A percentile compares a stretch with the other conserved stretches of the same genome.
Evolutionary conservation across 371 early-diverging fungal species (phyloP).

Genomic region (Mortierella sp.): DNA sequence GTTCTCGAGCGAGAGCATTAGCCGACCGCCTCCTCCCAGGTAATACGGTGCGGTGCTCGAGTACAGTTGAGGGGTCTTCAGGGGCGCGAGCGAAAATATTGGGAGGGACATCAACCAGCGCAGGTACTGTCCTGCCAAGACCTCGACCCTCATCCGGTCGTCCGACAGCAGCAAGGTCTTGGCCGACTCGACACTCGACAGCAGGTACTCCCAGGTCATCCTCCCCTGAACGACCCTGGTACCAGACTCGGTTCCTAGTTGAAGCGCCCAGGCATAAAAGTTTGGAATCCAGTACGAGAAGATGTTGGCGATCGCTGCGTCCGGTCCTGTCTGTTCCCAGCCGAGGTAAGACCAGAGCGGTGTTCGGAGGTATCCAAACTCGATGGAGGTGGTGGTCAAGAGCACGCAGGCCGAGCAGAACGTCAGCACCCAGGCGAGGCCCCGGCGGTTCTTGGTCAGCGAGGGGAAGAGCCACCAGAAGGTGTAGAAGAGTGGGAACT

Average conservation of each 20-base stretch:
- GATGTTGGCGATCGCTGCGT: constrained; percentile 13
- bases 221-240: neutral
- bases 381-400: neutral
- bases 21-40: constrained; percentile 45
- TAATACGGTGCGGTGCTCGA: constrained; percentile 31
- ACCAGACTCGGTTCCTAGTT: neutral
- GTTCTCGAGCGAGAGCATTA: constrained; percentile 38
- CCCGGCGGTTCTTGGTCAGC: constrained; percentile 30
- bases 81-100: constrained; percentile 37
- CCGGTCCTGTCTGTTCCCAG: constrained; percentile 25
- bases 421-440: constrained; percentile 32
- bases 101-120: constrained; percentile 39
- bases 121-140: constrained; percentile 14
- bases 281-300: constrained; percentile 33
- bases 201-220: neutral
- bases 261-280: constrained; percentile 29
- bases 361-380: constrained; percentile 31
- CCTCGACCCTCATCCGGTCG: constrained; percentile 1
- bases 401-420: constrained; percentile 21
- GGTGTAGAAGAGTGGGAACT: constrained; percentile 28
- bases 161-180: constrained; percentile 1
- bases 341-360: constrained; percentile 26
- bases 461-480: constrained; percentile 23
- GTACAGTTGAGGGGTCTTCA: constrained; percentile 16
- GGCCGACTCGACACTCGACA: neutral